phyloP scores from a whole-genome alignment of 106 monocot genomes.

The Hemerocallis citrina region DNA sequence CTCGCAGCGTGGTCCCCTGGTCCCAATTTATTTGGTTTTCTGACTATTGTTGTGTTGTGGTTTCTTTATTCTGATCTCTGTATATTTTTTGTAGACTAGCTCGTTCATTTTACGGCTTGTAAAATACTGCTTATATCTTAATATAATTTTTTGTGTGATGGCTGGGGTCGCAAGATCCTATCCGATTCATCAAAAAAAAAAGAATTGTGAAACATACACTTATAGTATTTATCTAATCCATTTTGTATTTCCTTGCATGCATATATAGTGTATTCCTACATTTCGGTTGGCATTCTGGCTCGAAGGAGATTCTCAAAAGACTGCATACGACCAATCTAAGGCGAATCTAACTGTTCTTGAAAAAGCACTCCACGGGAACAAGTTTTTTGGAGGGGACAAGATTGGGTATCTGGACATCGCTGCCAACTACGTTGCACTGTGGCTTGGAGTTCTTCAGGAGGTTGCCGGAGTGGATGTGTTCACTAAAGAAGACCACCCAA shows the following conservation, averaged over 20 bases:
- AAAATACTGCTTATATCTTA: no score
- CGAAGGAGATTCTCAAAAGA: not conserved
- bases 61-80: no score
- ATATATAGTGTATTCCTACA: conserved; percentile 2
- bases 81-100: no score
- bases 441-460: conserved; percentile 5
- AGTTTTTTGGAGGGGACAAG: conserved; percentile 4
- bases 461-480: not conserved
- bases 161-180: no score
- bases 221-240: not conserved
- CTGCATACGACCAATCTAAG: not conserved
- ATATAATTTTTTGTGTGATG: no score
- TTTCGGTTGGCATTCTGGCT: conserved; percentile 5
- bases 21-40: no score
- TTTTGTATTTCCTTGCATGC: not conserved
- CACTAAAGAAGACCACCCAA: not conserved
- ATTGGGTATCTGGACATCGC: conserved; percentile 6
- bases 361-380: conserved; percentile 1
- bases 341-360: not conserved
- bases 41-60: no score
- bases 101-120: no score
- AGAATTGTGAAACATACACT: no score
- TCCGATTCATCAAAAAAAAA: no score
- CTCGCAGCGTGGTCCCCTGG: no score
- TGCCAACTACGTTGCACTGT: not conserved